phyloP scores from a whole-genome alignment of 306 rosid species.

The Rosa chinensis region DNA sequence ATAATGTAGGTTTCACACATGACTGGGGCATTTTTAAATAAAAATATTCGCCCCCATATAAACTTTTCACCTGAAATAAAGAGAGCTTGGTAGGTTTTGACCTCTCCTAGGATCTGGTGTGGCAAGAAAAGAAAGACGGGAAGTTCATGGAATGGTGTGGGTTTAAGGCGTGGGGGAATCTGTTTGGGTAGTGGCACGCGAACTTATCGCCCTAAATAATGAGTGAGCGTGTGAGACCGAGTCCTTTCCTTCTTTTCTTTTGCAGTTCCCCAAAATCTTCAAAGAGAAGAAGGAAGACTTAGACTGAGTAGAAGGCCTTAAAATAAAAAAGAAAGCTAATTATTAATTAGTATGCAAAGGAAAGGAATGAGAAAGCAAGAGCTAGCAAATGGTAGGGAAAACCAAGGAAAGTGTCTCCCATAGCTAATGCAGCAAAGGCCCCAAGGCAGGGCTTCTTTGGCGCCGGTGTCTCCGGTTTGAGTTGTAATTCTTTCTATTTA shows the following conservation, averaged over 20 bases:
- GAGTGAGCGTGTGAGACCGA: slow-evolving; percentile 29
- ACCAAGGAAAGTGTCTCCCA: slow-evolving; percentile 83
- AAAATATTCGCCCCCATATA: neutral
- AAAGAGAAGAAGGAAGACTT: slow-evolving; percentile 11
- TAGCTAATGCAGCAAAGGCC: slow-evolving; percentile 36
- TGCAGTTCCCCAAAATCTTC: slow-evolving; percentile 58
- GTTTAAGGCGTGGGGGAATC: slow-evolving; percentile 90
- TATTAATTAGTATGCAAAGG: neutral
- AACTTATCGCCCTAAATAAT: slow-evolving; percentile 92
- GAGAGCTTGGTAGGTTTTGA: neutral
- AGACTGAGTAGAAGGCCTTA: neutral
- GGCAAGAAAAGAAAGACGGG: slow-evolving; percentile 29
- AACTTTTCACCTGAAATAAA: neutral
- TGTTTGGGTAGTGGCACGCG: slow-evolving; percentile 74
- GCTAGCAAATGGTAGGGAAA: slow-evolving; percentile 35
- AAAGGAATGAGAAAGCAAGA: slow-evolving; percentile 5
- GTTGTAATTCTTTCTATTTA: neutral
- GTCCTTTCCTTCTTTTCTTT: slow-evolving; percentile 28
- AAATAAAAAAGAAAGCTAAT: slow-evolving; percentile 9
- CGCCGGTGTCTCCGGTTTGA: slow-evolving; percentile 91
- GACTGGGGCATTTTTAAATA: neutral
- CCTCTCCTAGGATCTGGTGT: slow-evolving; percentile 81
- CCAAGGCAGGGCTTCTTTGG: slow-evolving; percentile 85
- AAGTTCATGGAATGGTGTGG: slow-evolving; percentile 36
- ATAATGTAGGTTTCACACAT: neutral